Evolutionary conservation across 1,284 basidiomycete genomes (phyloP), one percentile per base, ranked within the genome.

Genomic region (Rhizoctonia solani): DNA sequence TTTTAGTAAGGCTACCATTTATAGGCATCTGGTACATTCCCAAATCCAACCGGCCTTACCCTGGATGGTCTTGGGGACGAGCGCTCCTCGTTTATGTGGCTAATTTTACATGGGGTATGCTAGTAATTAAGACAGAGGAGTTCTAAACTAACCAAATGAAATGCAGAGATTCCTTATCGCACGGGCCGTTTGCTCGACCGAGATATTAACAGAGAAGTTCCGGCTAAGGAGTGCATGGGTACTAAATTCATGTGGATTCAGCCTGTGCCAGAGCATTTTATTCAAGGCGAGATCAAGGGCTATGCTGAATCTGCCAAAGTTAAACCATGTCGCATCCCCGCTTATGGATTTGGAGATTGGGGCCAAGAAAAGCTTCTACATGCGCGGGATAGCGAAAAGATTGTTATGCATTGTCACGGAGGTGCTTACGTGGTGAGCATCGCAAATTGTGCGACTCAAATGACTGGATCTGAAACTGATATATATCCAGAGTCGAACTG

Each of bases 231-330:
- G 11, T 77, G 80, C 37, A 30, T 68, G 29, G 76, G 75, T 29
- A 76, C 79, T n/a, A 79, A 81, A 69, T 81, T 81, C 30, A 76
- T 86, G 13, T 86, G 84, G 84, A 78, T 87, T 30, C 76, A 81
- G 3, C 77, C 80, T 1, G 77, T 76, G 16, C 78, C 81, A 1
- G 72, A 81, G 2, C 67, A 76, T n/a, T 74, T 84, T n/a, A 72
- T 87, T 44, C 77, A 74, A 0, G 84, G 81, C 2, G 79, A 83
- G 41, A 74, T 87, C 49, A 74, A 80, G 66, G 72, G 72, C 23
- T 83, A 77, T 77, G 80, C 81, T 6, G 72, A 74, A 11, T 72
- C 75, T n/a, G 77, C 81, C 6, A 72, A 76, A 4, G 81, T 86
- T 19, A 58, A 74, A 2, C 75, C 81, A 0, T 73, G 78, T 32